Base-by-base conservation (phyloP, 257 asterid genomes). In the Solanum paucissectum region DNA sequence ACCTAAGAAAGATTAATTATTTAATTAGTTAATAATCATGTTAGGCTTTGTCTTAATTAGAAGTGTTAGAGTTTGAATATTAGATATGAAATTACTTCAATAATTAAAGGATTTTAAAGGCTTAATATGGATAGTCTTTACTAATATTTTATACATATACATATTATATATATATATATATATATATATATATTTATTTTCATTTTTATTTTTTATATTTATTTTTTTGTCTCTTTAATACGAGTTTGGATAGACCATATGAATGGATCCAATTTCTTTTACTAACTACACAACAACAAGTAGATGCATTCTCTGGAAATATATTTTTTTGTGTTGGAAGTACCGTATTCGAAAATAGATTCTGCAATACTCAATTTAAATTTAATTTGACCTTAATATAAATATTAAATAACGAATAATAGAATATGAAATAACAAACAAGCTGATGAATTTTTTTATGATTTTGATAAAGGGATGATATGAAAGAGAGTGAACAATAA, bases 381-480 rank as follows among this genome's bases (percentile, higher is more conserved):
- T 64, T 25, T 25, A 25, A 1, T 64, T 58, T 7, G 2, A 12
- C 0, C 2, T 12, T 3, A 64, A 11, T 64, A 5, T 10, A 64
- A n/a, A 64, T 64, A 25, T 64, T 12, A 18, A 18, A 55, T 18
- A 55, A 18, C 2, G 2, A 64, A n/a, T 11, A 5, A 64, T 10
- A 64, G 0, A 60, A 60, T 9, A 60, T 9, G 6, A 60, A 60
- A 60, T 60, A 60, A 60, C 3, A 60, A 60, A 23, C 29, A 58
- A 55, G 0, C 0, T 7, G 25, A 20, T 20, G 0, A 46, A 1
- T 18, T 20, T 55, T 60, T 60, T 9, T 23, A 60, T 9, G 12
- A 60, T 60, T 60, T 60, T 60, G 27, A 60, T 60, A 9, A 21
- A 9, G 12, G 27, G 5, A 20, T 21, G 13, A 60, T 21, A 60